Percentiles rank a stretch among this genome's conserved stretches.
Conservation (phyloP, 2,329 filamentous ascomycete species). For the Trichothecium roseum region DNA sequence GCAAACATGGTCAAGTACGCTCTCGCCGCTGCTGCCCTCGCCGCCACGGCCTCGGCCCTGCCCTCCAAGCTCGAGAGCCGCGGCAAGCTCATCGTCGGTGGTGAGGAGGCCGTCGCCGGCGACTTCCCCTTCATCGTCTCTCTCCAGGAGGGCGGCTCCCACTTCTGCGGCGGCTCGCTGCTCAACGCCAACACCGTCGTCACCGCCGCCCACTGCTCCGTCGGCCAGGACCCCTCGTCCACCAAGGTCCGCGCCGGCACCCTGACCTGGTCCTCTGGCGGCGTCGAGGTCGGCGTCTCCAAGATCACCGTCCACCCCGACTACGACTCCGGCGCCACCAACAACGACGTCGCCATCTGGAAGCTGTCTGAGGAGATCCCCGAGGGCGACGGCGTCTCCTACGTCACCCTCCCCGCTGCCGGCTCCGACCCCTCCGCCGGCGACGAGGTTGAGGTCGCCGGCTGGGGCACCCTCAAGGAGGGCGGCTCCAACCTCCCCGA, state of each 20-base stretch:
- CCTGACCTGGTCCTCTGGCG: conserved; percentile 11
- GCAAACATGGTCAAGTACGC: too few species aligned
- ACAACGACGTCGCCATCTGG: conserved; percentile 20
- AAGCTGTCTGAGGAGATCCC: conserved; percentile 14
- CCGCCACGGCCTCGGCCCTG: too few species aligned
- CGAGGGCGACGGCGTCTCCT: conserved; percentile 3
- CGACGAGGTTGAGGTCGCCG: conserved; percentile 2
- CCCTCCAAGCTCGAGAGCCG: too few species aligned
- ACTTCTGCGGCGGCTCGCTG: conserved; percentile 18
- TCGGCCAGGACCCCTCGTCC: conserved; percentile 6
- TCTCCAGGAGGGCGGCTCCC: conserved; percentile 9
- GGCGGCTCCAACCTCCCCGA: conserved; percentile 7
- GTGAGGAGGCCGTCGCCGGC: conserved; percentile 10
- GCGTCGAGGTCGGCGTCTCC: conserved; percentile 13
- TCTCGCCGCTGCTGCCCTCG: too few species aligned
- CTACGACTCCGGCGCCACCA: conserved; percentile 8
- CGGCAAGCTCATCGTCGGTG: conserved; percentile 13
- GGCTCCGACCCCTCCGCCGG: conserved; percentile 4
- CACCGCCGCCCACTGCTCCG: conserved; percentile 18
- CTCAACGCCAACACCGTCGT: conserved; percentile 20
- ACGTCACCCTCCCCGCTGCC: conserved; percentile 1
- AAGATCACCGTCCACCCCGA: conserved; percentile 13
- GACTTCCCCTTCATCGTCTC: conserved; percentile 23
- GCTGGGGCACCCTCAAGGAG: conserved; percentile 10
- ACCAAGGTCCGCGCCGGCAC: conserved; percentile 16